Conservation (phyloP, 768 basidiomycete genomes). For the Phanerochaete carnosa region DNA sequence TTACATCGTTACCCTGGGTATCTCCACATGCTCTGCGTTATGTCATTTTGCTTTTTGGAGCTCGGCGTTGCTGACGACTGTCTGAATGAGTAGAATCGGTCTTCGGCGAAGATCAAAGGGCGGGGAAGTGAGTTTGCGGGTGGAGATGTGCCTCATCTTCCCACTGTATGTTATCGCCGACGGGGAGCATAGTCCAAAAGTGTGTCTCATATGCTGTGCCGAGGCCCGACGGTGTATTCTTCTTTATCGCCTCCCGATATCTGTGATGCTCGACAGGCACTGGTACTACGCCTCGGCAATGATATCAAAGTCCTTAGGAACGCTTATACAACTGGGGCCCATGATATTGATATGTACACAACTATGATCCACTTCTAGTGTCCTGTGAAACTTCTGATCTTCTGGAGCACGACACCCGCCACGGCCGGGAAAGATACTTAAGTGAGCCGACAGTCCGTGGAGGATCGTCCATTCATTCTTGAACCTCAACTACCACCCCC, state of each 20-base stretch:
- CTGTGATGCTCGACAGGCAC: not conserved
- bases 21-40: conserved; percentile 3
- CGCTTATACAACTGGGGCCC: not conserved
- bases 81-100: not conserved
- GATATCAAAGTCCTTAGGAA: not conserved
- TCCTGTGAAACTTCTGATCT: not conserved
- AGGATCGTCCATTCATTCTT: not conserved
- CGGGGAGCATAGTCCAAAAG: not conserved
- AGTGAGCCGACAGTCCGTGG: not conserved
- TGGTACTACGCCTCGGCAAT: not conserved
- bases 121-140: not conserved
- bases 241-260: not conserved
- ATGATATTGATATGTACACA: not conserved
- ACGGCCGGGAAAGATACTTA: not conserved
- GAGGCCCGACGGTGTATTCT: not conserved
- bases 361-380: not conserved
- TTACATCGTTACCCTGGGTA: conserved; percentile 3
- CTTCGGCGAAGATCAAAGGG: not conserved
- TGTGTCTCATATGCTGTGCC: not conserved
- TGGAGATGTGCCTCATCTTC: not conserved
- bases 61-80: not conserved
- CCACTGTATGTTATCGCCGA: not conserved
- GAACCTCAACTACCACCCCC: not conserved
- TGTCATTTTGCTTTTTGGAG: not conserved
- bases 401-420: not conserved